Conservation (phyloP, 768 basidiomycete genomes). For the Psilocybe sp. region DNA sequence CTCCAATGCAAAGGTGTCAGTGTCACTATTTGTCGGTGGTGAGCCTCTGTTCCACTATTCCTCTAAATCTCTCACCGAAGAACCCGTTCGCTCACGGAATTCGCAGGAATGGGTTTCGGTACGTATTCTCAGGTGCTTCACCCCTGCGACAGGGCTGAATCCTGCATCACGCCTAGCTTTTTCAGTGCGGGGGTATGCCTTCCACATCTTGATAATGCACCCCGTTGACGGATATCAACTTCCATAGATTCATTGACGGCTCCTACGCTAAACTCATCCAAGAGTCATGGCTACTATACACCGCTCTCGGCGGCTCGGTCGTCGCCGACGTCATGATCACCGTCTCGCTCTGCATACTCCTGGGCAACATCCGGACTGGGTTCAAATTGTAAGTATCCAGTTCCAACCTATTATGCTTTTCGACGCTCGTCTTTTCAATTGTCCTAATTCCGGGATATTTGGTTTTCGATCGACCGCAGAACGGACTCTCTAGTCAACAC, state of each 20-base stretch:
- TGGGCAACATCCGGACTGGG: conserved; percentile 18
- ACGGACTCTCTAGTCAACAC: conserved; percentile 22
- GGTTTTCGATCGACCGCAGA: background rate
- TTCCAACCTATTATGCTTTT: too few relatives aligned
- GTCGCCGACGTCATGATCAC: conserved; percentile 21
- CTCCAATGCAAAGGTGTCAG: conserved; percentile 3
- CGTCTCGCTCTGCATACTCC: conserved; percentile 17
- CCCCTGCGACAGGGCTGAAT: too few relatives aligned
- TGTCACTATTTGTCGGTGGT: conserved; percentile 13
- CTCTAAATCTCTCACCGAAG: too few relatives aligned
- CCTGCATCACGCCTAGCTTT: too few relatives aligned
- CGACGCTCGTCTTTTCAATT: too few relatives aligned
- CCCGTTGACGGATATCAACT: conserved; percentile 7
- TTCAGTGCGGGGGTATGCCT: background rate
- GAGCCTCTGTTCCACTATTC: background rate
- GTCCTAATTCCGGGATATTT: background rate
- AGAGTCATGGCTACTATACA: conserved; percentile 22
- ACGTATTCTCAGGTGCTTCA: background rate
- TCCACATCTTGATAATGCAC: background rate
- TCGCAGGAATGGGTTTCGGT: background rate
- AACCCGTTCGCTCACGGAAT: too few relatives aligned
- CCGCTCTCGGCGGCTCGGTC: conserved; percentile 19
- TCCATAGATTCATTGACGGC: conserved; percentile 16
- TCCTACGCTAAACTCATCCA: conserved; percentile 14
- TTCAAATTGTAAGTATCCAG: conserved; percentile 16